A percentile compares a stretch with the other conserved stretches of the same genome.
Evolutionary conservation across 768 basidiomycete genomes (phyloP).

Genomic region (Gloeophyllum trabeum): DNA sequence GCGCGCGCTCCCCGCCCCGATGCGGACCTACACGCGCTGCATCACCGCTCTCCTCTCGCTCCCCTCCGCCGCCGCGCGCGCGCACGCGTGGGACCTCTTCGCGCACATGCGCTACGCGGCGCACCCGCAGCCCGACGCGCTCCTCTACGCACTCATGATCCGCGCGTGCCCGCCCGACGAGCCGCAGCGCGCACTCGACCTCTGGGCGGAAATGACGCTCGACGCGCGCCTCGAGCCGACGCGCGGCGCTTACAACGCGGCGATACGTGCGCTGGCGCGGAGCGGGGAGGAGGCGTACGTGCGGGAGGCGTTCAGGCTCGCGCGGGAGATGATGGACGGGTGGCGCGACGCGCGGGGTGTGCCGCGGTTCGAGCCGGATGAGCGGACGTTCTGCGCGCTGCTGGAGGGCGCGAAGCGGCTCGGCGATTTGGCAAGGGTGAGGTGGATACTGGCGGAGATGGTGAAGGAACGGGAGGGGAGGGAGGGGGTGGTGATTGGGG

Average conservation of each 20-base stretch:
- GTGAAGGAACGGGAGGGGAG: constrained; percentile 23
- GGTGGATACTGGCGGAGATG: constrained; percentile 90
- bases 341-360: constrained; percentile 53
- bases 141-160: constrained; percentile 81
- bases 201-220: constrained; percentile 87
- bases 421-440: constrained; percentile 70
- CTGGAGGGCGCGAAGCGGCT: constrained; percentile 82
- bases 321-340: constrained; percentile 78
- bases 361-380: constrained; percentile 48
- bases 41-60: constrained; percentile 48
- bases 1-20: constrained; percentile 49
- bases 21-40: constrained; percentile 61
- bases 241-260: constrained; percentile 62
- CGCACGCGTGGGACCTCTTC: constrained; percentile 91
- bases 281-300: constrained; percentile 54
- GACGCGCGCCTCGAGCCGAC: constrained; percentile 57
- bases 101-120: constrained; percentile 95
- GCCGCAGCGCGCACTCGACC: constrained; percentile 85
- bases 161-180: constrained; percentile 69
- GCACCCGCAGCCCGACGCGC: constrained; percentile 65
- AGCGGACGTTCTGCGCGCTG: constrained; percentile 69
- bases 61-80: constrained; percentile 33
- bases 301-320: constrained; percentile 73
- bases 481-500: constrained; percentile 32
- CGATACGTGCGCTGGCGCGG: constrained; percentile 72